phyloP scores from a whole-genome alignment of 805 yeast genomes.

The Suhomyces prunicola region DNA sequence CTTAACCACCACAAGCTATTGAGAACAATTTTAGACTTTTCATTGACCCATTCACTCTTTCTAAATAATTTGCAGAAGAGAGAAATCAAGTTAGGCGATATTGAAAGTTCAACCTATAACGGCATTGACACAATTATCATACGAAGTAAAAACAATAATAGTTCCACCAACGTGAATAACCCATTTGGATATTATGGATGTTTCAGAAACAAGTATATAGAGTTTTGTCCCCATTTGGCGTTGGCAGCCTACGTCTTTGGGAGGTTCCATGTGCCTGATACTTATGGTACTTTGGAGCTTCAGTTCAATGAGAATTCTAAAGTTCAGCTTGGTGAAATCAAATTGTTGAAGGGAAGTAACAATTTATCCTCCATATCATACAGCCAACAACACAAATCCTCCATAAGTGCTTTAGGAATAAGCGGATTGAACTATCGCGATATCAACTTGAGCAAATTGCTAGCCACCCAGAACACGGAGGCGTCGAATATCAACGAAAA shows the following conservation, averaged over 20 bases:
- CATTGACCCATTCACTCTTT: constrained; percentile 18
- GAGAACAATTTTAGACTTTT: constrained; percentile 25
- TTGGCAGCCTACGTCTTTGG: constrained; percentile 27
- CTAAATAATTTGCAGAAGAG: constrained; percentile 23
- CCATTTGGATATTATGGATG: constrained; percentile 16
- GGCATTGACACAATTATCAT: constrained; percentile 5
- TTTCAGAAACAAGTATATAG: constrained; percentile 21
- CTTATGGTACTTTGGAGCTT: constrained; percentile 20
- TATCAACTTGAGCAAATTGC: constrained; percentile 17
- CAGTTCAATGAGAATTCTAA: constrained; percentile 3
- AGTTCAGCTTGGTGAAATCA: constrained; percentile 13
- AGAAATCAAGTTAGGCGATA: constrained; percentile 20
- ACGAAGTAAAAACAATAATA: constrained; percentile 1
- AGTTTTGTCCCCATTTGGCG: constrained; percentile 26
- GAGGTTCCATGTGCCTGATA: constrained; percentile 28
- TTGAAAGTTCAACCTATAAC: constrained; percentile 3
- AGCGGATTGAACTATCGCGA: constrained; percentile 18
- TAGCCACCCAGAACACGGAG: constrained; percentile 13
- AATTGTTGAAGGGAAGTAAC: constrained; percentile 24
- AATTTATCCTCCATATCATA: constrained; percentile 20
- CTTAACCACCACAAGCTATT: constrained; percentile 18
- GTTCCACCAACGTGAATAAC: neutral
- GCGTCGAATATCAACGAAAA: constrained; percentile 1
- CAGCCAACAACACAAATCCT: constrained; percentile 26
- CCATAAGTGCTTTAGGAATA: constrained; percentile 17